Evolutionary conservation across 768 basidiomycete genomes (phyloP), one percentile per base, ranked within the genome.

Genomic region (Lactifluus hygrophoroides): DNA sequence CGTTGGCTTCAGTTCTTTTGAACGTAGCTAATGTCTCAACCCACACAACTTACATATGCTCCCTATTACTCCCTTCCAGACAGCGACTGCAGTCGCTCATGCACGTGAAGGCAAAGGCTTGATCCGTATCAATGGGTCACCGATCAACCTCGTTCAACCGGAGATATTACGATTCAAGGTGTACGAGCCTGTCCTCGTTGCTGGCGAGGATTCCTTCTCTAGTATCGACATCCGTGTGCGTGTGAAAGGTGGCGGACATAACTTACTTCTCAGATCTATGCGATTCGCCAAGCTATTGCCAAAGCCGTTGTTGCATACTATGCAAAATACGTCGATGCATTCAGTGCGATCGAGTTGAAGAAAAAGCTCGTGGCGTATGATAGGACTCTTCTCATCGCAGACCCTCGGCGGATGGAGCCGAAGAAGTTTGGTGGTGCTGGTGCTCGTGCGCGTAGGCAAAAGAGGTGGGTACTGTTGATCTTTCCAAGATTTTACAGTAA

Each of bases 401-500:
- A 95, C 73, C 93, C 92, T 65, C 85, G 96, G 77, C 87, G 95
- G 79, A 90, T 89, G 87, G 95, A 98, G 74, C 95, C 95, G 68
- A 97, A 97, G 86, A 96, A 95, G 78, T 97, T 98, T 73, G 95
- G 94, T 82, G 94, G 94, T 80, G 81, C 80, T 73, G 94, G 94
- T 85, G 94, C 94, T 65, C 91, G 94, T 82, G 93, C 94, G 59
- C 90, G 94, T 79, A 87, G 94, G 76, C 94, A 96, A 80, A 96
- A 95, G 82, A 90, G 87, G 91, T 93, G 63, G 61, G 81, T 68
- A 32, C 25, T 21, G 13, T 34, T 8, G 34, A 16, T 57, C 42
- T 37, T 30, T 35, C 37, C 17, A 11, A 56, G 17, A 13, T 40
- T 21, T 5, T 51, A 4, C 45, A n/a, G 19, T 40, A 25, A 21